These are phyloP conservation scores for Leptographium flavum DNA, from an alignment of 2,329 filamentous ascomycete genomes.

Conservation along the genomic window DNA sequence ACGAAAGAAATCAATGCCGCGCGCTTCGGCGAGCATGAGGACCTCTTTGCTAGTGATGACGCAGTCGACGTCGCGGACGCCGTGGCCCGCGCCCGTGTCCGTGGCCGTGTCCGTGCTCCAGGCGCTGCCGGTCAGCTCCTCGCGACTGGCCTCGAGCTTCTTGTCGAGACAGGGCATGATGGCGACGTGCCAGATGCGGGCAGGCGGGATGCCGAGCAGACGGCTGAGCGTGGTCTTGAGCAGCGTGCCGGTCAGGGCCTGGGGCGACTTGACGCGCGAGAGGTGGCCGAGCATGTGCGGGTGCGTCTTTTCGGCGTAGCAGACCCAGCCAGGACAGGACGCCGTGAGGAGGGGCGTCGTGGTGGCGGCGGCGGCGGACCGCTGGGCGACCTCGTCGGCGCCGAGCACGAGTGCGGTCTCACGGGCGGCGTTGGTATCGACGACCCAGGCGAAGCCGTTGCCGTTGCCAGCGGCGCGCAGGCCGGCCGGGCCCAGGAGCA, in stretches of 20 bases:
- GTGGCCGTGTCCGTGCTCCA: constrained; percentile 56
- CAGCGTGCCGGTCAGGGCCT: constrained; percentile 79
- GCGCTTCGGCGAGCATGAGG: constrained; percentile 71
- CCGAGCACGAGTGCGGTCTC: constrained; percentile 73
- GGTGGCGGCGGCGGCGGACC: constrained; percentile 12
- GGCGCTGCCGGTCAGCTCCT: constrained; percentile 71
- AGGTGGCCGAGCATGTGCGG: constrained; percentile 85
- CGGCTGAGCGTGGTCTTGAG: constrained; percentile 75
- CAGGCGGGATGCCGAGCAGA: constrained; percentile 55
- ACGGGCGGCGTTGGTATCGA: constrained; percentile 76
- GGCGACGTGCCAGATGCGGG: constrained; percentile 83
- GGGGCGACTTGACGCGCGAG: constrained; percentile 82
- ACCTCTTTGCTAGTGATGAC: constrained; percentile 96
- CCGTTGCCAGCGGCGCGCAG: constrained; percentile 43
- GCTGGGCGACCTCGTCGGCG: constrained; percentile 51
- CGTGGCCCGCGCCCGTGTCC: too few relatives aligned
- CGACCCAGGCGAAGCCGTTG: constrained; percentile 75
- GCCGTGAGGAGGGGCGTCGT: constrained; percentile 56
- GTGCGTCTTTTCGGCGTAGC: constrained; percentile 97
- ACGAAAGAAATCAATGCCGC: constrained; percentile 61
- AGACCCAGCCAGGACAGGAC: constrained; percentile 95
- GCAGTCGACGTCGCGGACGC: constrained; percentile 83
- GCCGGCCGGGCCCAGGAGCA: constrained; percentile 58
- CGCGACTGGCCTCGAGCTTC: constrained; percentile 88
- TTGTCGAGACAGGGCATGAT: constrained; percentile 99